Evolutionary conservation across 2,329 filamentous ascomycete genomes (phyloP).

Genomic region (Aspergillus quadricinctus): DNA sequence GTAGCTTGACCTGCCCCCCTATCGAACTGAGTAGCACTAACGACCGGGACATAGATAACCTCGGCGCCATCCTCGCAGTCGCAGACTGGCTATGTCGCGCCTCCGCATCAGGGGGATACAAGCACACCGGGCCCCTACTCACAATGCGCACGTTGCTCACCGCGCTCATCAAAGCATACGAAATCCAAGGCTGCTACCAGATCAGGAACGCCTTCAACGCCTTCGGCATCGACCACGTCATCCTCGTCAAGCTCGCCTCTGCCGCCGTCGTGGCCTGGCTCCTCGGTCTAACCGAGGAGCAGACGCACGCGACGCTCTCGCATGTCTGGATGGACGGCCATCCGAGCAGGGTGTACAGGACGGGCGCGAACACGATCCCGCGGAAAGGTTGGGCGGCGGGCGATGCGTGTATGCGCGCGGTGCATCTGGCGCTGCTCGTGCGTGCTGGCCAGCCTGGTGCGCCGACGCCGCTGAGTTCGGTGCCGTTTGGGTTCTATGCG

Average conservation of each 20-base stretch:
- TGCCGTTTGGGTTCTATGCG: conserved; percentile 36
- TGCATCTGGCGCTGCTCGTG: conserved; percentile 33
- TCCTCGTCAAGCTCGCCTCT: conserved; percentile 41
- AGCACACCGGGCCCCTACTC: conserved; percentile 17
- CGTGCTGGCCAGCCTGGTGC: conserved; percentile 26
- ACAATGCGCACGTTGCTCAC: conserved; percentile 31
- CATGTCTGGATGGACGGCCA: conserved; percentile 40
- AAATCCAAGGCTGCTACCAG: conserved; percentile 40
- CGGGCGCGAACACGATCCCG: conserved; percentile 31
- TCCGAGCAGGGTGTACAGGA: conserved; percentile 33
- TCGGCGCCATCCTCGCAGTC: conserved; percentile 35
- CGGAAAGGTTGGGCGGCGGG: conserved; percentile 43
- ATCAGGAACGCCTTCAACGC: conserved; percentile 36
- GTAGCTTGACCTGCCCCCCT: conserved; percentile 4
- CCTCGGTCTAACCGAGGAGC: conserved; percentile 30
- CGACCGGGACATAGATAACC: conserved; percentile 30
- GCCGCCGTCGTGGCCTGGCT: conserved; percentile 37
- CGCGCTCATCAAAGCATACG: conserved; percentile 40
- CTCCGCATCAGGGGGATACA: neutral
- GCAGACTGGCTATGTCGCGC: conserved; percentile 29
- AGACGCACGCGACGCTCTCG: conserved; percentile 34
- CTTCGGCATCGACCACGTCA: conserved; percentile 39
- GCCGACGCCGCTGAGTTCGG: conserved; percentile 25
- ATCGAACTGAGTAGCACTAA: neutral
- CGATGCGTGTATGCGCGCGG: conserved; percentile 39